Conservation (phyloP, 306 rosid species). For the Hippophae rhamnoides region DNA sequence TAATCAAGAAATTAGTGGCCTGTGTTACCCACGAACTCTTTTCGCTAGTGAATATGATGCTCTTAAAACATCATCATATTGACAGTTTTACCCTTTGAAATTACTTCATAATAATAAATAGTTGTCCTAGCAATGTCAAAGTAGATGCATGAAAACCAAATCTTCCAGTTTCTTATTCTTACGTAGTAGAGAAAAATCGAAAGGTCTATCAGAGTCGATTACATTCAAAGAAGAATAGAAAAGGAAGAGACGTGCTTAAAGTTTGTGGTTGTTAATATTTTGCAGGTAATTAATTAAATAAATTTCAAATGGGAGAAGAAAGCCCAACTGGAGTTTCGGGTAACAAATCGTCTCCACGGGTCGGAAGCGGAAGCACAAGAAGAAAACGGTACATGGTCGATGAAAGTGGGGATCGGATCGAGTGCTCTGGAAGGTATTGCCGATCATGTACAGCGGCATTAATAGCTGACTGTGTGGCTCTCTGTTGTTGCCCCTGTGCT, state of each 20-base stretch:
- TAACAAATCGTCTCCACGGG: slow-evolving; percentile 6
- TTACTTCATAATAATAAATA: too few relatives aligned
- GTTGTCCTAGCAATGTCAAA: too few relatives aligned
- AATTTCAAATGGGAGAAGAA: slow-evolving; percentile 23
- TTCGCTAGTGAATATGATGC: too few relatives aligned
- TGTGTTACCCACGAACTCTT: too few relatives aligned
- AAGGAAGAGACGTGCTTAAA: neutral
- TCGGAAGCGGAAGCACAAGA: neutral
- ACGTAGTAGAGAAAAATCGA: too few relatives aligned
- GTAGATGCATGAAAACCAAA: too few relatives aligned
- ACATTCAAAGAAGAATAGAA: too few relatives aligned
- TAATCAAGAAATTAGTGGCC: too few relatives aligned
- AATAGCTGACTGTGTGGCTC: slow-evolving; percentile 62
- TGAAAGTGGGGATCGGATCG: slow-evolving; percentile 31
- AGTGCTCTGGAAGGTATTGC: slow-evolving; percentile 52
- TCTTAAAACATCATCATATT: too few relatives aligned
- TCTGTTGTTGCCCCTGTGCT: slow-evolving; percentile 75
- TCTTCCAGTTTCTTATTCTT: too few relatives aligned
- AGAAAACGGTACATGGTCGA: slow-evolving; percentile 15
- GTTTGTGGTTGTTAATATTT: slow-evolving; percentile 1
- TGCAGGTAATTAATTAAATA: slow-evolving; percentile 14
- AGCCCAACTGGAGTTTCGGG: slow-evolving; percentile 14
- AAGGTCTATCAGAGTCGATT: too few relatives aligned
- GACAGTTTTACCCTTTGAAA: too few relatives aligned
- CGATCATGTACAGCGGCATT: slow-evolving; percentile 47